These are phyloP conservation scores for Calonectria honghensis DNA, from an alignment of 2,329 filamentous ascomycete species.

Conservation along the genomic window DNA sequence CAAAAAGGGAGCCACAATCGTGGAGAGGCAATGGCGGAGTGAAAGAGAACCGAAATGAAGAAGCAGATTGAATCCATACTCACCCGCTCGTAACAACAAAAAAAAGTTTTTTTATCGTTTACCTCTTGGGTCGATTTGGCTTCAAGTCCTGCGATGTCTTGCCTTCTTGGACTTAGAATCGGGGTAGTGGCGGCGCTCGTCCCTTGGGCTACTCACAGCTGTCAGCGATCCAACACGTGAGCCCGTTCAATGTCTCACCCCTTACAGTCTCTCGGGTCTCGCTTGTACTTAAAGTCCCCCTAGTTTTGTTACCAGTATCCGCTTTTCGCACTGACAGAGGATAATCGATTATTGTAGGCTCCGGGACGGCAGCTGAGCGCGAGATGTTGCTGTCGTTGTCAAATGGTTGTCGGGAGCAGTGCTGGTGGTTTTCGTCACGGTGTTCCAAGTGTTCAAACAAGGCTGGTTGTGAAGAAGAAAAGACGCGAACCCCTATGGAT, in stretches of 20 bases:
- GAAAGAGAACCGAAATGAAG: neutral
- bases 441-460: neutral
- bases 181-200: conserved; percentile 40
- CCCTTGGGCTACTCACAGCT: conserved; percentile 35
- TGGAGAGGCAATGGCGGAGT: neutral
- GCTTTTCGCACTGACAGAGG: conserved; percentile 42
- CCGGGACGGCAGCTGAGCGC: neutral
- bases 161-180: conserved; percentile 30
- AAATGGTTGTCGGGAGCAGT: neutral
- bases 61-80: conserved; percentile 20
- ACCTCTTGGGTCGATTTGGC: neutral
- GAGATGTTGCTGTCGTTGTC: neutral
- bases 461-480: conserved; percentile 12
- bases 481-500: neutral
- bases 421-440: conserved; percentile 13
- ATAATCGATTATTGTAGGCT: conserved; percentile 29
- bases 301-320: conserved; percentile 40
- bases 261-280: conserved; percentile 42
- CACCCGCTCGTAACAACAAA: conserved; percentile 10
- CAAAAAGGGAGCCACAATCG: neutral
- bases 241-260: conserved; percentile 47
- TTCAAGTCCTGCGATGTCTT: conserved; percentile 24
- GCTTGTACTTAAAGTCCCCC: conserved; percentile 40
- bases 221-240: conserved; percentile 46
- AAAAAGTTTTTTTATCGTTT: neutral